Conservation (phyloP, 306 rosid genomes). For the Malus asiatica region DNA sequence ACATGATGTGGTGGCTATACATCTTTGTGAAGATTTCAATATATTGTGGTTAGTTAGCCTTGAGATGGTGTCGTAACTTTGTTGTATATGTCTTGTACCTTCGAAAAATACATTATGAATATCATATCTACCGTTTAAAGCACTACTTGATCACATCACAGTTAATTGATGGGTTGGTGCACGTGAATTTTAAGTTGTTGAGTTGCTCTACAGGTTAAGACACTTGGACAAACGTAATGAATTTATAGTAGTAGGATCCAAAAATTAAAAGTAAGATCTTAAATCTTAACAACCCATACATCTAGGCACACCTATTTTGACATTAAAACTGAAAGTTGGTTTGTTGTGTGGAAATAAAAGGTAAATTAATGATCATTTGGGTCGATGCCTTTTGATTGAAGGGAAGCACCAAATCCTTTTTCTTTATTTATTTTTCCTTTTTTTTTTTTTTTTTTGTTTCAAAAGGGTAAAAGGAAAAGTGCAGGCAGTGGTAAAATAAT, state of each 20-base stretch:
- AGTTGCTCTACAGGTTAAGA: constrained; percentile 8
- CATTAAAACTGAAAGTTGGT: neutral
- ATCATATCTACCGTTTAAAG: neutral
- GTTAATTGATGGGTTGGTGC: neutral
- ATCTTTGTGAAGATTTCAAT: no score
- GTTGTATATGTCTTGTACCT: no score
- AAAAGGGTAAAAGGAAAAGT: constrained; percentile 1
- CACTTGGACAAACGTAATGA: neutral
- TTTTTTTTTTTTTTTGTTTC: neutral
- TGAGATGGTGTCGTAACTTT: no score
- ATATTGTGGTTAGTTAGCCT: neutral
- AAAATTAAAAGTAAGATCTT: constrained; percentile 8
- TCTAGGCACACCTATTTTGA: constrained; percentile 1
- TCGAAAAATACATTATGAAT: no score
- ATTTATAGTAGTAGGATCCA: neutral
- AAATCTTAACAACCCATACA: neutral
- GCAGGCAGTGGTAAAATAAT: constrained; percentile 5
- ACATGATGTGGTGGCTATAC: neutral
- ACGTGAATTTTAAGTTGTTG: neutral
- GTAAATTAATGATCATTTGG: neutral
- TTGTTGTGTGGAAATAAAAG: neutral
- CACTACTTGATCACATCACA: neutral
- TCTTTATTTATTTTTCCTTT: no score
- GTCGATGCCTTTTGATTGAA: constrained; percentile 5
- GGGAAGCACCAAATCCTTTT: neutral